Percentiles rank a stretch among this genome's conserved stretches.
phyloP scores from a whole-genome alignment of 306 rosid genomes.

The Pachyrhizus erosus region DNA sequence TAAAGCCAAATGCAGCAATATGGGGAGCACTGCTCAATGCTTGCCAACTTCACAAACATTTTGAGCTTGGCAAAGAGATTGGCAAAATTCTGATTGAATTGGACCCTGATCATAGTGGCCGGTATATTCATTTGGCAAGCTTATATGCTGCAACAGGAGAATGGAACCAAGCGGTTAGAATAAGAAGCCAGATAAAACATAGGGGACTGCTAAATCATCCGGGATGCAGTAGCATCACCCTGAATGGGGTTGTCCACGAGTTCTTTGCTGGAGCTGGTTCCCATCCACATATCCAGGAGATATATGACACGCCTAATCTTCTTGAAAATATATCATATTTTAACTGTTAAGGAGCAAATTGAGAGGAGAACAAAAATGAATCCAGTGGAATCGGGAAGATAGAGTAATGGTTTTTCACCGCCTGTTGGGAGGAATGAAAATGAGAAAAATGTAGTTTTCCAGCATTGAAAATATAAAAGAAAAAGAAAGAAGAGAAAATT shows the following conservation, averaged over 20 bases:
- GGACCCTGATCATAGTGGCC: constrained; percentile 60
- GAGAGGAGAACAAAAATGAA: constrained; percentile 15
- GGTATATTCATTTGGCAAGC: constrained; percentile 61
- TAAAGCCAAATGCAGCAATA: constrained; percentile 60
- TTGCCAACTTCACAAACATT: constrained; percentile 55
- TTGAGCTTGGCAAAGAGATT: constrained; percentile 59
- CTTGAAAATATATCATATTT: constrained; percentile 22
- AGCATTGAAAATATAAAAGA: background rate
- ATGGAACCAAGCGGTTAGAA: constrained; percentile 58
- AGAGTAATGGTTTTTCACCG: background rate
- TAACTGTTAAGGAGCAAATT: background rate
- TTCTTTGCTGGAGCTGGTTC: constrained; percentile 56
- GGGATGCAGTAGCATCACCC: constrained; percentile 61
- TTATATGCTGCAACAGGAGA: constrained; percentile 61
- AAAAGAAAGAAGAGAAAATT: background rate
- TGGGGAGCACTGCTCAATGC: constrained; percentile 70
- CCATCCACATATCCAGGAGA: constrained; percentile 50
- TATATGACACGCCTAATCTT: constrained; percentile 47
- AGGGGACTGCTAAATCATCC: constrained; percentile 50
- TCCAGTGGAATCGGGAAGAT: background rate
- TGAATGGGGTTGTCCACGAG: constrained; percentile 59
- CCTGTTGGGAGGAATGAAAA: background rate
- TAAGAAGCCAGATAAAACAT: constrained; percentile 58
- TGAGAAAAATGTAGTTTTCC: constrained; percentile 9
- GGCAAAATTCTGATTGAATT: constrained; percentile 57